A percentile compares a stretch with the other conserved stretches of the same genome.
Evolutionary conservation across 164 flowering plant species (phyloP).

Genomic region (Chimonanthus salicifolius): DNA sequence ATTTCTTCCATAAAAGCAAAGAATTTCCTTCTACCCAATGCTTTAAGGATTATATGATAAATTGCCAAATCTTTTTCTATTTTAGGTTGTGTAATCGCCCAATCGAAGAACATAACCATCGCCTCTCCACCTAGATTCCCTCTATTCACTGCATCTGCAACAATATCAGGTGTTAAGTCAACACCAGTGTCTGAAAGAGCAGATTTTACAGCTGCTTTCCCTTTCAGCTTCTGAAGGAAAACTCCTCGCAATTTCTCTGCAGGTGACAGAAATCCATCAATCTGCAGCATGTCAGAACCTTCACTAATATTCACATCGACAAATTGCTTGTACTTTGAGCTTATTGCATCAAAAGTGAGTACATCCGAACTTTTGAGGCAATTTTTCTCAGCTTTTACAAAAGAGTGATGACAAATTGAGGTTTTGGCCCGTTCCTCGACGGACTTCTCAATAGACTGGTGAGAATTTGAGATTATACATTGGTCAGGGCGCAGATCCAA

Average conservation of each 20-base stretch:
- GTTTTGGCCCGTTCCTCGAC: not conserved
- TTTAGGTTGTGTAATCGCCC: conserved; percentile 57
- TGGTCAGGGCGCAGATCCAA: not conserved
- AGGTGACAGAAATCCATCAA: conserved; percentile 49
- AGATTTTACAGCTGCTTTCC: conserved; percentile 47
- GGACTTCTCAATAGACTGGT: not conserved
- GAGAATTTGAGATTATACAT: not conserved
- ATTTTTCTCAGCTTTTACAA: not conserved
- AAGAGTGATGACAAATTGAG: not conserved
- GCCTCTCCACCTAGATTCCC: conserved; percentile 73
- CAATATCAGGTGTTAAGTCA: conserved; percentile 39
- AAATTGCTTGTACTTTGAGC: not conserved
- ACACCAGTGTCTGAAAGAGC: conserved; percentile 42
- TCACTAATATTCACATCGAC: conserved; percentile 10
- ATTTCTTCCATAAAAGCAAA: conserved; percentile 37
- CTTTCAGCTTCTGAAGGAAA: conserved; percentile 69
- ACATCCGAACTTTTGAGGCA: not conserved
- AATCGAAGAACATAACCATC: conserved; percentile 68
- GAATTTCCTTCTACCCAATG: conserved; percentile 71
- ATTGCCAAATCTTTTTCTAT: conserved; percentile 22
- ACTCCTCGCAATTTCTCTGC: conserved; percentile 83
- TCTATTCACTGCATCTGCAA: conserved; percentile 52
- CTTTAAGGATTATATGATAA: conserved; percentile 52
- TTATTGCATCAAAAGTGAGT: not conserved
- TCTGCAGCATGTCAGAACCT: conserved; percentile 5